Evolutionary conservation across 2,329 filamentous ascomycete species (phyloP), one percentile per base, ranked within the genome.

Genomic region (Plectosphaerella sp.): DNA sequence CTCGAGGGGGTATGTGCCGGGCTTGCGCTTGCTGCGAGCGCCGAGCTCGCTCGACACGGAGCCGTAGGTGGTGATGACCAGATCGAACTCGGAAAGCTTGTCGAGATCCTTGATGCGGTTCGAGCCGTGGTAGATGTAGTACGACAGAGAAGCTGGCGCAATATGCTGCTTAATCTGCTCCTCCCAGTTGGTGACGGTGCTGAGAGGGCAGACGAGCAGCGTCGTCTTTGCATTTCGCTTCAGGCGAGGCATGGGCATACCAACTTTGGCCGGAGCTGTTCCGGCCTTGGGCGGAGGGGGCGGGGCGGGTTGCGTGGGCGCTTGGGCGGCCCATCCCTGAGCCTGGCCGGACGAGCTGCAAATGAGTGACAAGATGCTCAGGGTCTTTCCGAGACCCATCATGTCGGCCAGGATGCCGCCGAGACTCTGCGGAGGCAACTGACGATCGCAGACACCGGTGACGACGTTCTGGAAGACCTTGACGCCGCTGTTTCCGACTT

Each of bases 101-200:
- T 79, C 74, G 0, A 84, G 69, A 57, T 91, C 84, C 55, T 86
- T 88, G 56, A 82, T 85, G 7, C 94, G 83, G 59, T 84, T 86
- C 0, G 83, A 75, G 3, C 94, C 94, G 66, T 99, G 94, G 59
- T 97, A 97, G 51, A 94, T 82, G 64, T 94, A 90, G 62, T 84
- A 90, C 1, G 75, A 85, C 16, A 97, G 64, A 8, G 79, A 72
- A 1, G 76, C 79, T 1, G 81, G 76, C 48, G 80, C 77, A 45
- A 96, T 75, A 67, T 99, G 94, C 53, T 88, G 80, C 61, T 87
- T 87, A 55, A 97, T 89, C 68, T 99, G 94, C 59, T 91, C 85
- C 61, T 93, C 88, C 94, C 94, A 99, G 63, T 97, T 99, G 24
- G 88, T 87, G 53, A 97, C 85, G 0, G 93, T 94, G 62, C 90